Conservation (phyloP, 352 stramenopile species). For the Phytophthora multivora region DNA sequence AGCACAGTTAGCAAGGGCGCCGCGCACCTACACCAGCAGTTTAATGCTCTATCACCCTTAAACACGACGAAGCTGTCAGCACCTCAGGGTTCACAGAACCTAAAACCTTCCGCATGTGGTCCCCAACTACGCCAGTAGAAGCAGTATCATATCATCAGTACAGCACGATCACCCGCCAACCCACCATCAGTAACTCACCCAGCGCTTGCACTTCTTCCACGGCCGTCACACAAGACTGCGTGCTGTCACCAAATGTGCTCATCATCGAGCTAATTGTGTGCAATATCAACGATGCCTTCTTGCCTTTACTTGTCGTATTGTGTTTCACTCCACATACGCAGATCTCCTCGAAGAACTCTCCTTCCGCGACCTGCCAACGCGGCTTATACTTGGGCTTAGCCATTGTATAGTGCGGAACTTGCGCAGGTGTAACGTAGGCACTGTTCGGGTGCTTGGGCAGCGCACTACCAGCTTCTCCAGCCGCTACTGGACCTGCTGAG, state of each 20-base stretch:
- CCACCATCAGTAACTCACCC: conserved; percentile 28
- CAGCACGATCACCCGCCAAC: not conserved
- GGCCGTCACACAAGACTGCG: conserved; percentile 57
- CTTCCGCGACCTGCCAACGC: conserved; percentile 74
- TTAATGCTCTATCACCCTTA: conserved; percentile 38
- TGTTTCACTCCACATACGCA: conserved; percentile 71
- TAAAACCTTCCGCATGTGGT: conserved; percentile 52
- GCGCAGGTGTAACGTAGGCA: conserved; percentile 57
- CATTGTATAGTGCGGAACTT: conserved; percentile 53
- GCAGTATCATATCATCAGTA: conserved; percentile 2
- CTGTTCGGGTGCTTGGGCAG: conserved; percentile 53
- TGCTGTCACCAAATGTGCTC: conserved; percentile 79
- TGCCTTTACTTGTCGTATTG: conserved; percentile 37
- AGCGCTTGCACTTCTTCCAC: conserved; percentile 62
- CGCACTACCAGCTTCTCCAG: conserved; percentile 1
- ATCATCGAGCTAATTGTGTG: conserved; percentile 83
- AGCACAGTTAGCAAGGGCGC: not conserved
- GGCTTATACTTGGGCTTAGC: conserved; percentile 44
- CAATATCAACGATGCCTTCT: conserved; percentile 50
- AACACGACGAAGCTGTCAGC: conserved; percentile 44
- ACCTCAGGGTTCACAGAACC: conserved; percentile 51
- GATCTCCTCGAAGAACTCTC: conserved; percentile 67
- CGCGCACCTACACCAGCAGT: not conserved
- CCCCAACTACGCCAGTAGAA: conserved; percentile 47
- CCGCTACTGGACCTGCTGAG: conserved; percentile 4